Evolutionary conservation across 116 monocot species (phyloP).

Genomic region (Dioscorea cayenensis): DNA sequence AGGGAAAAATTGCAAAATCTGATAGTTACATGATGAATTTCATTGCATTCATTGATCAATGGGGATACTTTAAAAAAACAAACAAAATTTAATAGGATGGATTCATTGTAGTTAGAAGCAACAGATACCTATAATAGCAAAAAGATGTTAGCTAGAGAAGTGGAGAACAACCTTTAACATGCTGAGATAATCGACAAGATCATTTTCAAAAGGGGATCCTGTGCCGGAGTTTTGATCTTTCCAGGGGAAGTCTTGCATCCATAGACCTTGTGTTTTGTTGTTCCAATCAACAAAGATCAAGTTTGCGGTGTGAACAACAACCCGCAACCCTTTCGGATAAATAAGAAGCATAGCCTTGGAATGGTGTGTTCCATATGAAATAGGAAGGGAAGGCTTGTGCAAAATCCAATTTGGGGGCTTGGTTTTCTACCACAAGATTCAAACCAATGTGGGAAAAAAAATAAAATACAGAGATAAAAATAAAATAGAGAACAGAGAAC

Average conservation of each 20-base stretch:
- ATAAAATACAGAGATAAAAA: neutral
- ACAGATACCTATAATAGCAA: neutral
- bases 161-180: conserved; percentile 56
- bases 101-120: too few species aligned
- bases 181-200: conserved; percentile 87
- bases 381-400: conserved; percentile 92
- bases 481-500: conserved; percentile 14
- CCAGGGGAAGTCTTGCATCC: conserved; percentile 99
- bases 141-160: neutral
- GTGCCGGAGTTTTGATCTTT: conserved; percentile 37
- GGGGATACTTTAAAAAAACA: too few species aligned
- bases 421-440: conserved; percentile 24
- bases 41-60: too few species aligned
- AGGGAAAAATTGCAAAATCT: too few species aligned
- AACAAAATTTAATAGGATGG: too few species aligned
- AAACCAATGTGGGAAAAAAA: neutral
- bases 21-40: too few species aligned
- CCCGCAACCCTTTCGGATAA: conserved; percentile 70
- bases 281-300: conserved; percentile 95
- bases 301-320: conserved; percentile 94
- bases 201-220: conserved; percentile 67
- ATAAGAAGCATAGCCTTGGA: conserved; percentile 94
- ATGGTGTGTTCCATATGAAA: conserved; percentile 97
- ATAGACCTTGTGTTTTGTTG: conserved; percentile 94
- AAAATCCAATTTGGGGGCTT: conserved; percentile 74